Evolutionary conservation across 2,329 filamentous ascomycete species (phyloP).

Genomic region (Fusarium praegraminearum): DNA sequence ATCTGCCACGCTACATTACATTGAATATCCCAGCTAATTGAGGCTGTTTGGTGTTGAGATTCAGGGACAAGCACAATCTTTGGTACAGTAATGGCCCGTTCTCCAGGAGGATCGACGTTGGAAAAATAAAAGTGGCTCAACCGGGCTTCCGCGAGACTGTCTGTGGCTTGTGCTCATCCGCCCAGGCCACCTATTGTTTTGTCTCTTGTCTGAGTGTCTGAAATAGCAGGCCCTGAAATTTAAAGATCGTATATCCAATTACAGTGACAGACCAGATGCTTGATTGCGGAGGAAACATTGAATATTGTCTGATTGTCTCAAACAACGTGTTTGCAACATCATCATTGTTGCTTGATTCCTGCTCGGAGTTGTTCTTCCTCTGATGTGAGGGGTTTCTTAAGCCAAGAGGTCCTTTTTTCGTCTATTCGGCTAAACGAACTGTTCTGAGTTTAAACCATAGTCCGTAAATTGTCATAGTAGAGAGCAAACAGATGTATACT

Average conservation of each 20-base stretch:
- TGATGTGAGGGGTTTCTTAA: slow-evolving; percentile 32
- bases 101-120: slow-evolving; percentile 27
- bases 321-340: not conserved
- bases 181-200: slow-evolving; percentile 31
- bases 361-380: slow-evolving; percentile 32
- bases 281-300: slow-evolving; percentile 13
- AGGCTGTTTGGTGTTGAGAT: slow-evolving; percentile 16
- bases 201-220: slow-evolving; percentile 28
- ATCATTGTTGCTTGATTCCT: not conserved
- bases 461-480: slow-evolving; percentile 5
- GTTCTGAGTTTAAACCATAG: slow-evolving; percentile 36
- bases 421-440: slow-evolving; percentile 11
- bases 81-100: not conserved
- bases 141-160: slow-evolving; percentile 27
- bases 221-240: slow-evolving; percentile 24
- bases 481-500: not conserved
- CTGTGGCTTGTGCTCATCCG: slow-evolving; percentile 40
- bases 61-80: slow-evolving; percentile 11
- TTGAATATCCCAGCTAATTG: not conserved
- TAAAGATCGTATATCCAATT: slow-evolving; percentile 12
- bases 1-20: slow-evolving; percentile 26
- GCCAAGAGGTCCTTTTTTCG: slow-evolving; percentile 16
- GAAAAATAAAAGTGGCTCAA: slow-evolving; percentile 39
- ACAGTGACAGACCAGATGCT: not conserved
- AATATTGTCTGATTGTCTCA: slow-evolving; percentile 9